Percentiles rank a stretch among this genome's conserved stretches.
These are phyloP conservation scores for Aspergillus candidus DNA, from an alignment of 2,329 filamentous ascomycete species.

Conservation along the genomic window DNA sequence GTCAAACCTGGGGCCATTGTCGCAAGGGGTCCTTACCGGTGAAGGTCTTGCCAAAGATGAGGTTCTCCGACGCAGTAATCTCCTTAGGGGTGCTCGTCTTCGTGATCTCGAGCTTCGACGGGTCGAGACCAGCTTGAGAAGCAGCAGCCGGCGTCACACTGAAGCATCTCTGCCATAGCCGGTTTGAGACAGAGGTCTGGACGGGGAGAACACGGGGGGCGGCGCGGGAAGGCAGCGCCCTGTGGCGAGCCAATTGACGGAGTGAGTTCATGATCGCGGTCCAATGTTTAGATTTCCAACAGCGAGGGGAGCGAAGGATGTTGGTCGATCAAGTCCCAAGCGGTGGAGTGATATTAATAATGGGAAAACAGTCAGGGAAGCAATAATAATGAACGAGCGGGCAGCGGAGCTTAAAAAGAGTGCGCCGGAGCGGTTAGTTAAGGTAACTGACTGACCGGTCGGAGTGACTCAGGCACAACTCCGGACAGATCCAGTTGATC, in stretches of 20 bases:
- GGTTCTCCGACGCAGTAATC: constrained; percentile 66
- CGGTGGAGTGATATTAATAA: background rate
- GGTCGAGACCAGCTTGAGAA: constrained; percentile 59
- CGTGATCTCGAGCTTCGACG: constrained; percentile 67
- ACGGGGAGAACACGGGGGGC: constrained; percentile 17
- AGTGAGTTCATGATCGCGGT: constrained; percentile 27
- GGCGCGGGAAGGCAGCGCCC: constrained; percentile 21
- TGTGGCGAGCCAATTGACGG: constrained; percentile 31
- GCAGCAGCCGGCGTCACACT: constrained; percentile 32
- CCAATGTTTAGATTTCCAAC: background rate
- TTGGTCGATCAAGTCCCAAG: background rate
- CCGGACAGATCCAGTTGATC: constrained; percentile 13
- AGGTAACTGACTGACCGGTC: too few relatives aligned
- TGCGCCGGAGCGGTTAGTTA: background rate
- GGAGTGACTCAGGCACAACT: constrained; percentile 17
- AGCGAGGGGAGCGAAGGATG: background rate
- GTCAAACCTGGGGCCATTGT: background rate
- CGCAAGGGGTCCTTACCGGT: constrained; percentile 55
- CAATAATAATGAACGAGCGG: constrained; percentile 2
- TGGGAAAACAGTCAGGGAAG: background rate
- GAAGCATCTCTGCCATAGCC: constrained; percentile 47
- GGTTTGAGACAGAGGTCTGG: constrained; percentile 21
- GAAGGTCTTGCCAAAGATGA: constrained; percentile 86
- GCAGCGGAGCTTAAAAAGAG: constrained; percentile 11
- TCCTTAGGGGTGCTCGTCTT: constrained; percentile 70